Evolutionary conservation across 2,329 filamentous ascomycete genomes (phyloP), one percentile per base, ranked within the genome.

Genomic region (Fusarium caatingaense): DNA sequence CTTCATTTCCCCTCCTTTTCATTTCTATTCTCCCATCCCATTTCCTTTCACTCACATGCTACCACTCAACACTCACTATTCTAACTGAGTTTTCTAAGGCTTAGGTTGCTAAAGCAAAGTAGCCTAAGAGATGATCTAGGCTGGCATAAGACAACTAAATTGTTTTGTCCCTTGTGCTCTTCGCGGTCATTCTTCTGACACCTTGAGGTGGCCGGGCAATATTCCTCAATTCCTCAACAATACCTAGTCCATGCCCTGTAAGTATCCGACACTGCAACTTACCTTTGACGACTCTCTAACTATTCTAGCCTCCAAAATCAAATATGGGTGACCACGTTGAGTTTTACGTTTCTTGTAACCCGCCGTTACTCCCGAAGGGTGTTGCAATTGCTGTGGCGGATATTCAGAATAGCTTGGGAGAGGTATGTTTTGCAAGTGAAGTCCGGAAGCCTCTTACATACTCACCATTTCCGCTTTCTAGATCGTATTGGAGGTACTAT

Each of bases 331-430:
- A 48, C 5, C 71, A 59, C 25, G 60, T 67, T 7, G 80, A 81
- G 42, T 81, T 79, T 23, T 80, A 80, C 68, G 56, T 80, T 6
- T 66, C 75, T 8, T 78, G 75, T 44, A 80, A 80, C 56, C 79
- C 80, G 8, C 79, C 78, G 1, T 57, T 80, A n/a, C 59, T 75
- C 2, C 74, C 76, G 0, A 44, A 40, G 3, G 80, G 79, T 2
- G 79, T 81, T 12, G 50, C 66, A 4, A 64, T 65, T 13, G 61
- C 79, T 27, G 66, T 78, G 20, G 37, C 62, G 3, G 49, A 58
- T 25, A 40, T 72, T 18, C 8, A 48, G 25, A 56, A 60, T 6
- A 46, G 40, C 8, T 42, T 72, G 8, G 45, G 44, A 16, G 13
- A 32, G 21, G 74, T 76, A 66, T 62, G 72, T 23, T 21, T 20